A percentile compares a stretch with the other conserved stretches of the same genome.
Conservation (phyloP, 2,329 filamentous ascomycete species). For the Talaromyces funiculosus region DNA sequence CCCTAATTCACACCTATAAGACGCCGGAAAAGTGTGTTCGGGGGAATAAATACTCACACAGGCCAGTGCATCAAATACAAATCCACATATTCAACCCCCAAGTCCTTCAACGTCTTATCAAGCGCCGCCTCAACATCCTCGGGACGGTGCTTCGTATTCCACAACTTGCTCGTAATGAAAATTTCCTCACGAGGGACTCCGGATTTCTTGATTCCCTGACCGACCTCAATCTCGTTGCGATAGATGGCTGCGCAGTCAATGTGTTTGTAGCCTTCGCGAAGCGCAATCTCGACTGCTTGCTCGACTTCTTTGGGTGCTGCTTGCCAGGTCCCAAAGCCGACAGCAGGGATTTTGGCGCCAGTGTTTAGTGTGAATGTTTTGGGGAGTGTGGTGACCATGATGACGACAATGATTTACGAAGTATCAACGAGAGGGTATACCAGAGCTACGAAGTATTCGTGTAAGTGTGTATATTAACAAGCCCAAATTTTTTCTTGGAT, state of each 20-base stretch:
- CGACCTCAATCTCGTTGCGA: constrained; percentile 70
- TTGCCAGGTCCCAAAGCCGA: constrained; percentile 53
- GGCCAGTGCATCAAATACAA: constrained; percentile 82
- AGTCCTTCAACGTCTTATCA: constrained; percentile 64
- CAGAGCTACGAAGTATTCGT: background rate
- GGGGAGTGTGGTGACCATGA: background rate
- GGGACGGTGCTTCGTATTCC: constrained; percentile 70
- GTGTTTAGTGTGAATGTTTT: constrained; percentile 41
- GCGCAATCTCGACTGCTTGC: constrained; percentile 42
- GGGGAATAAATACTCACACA: constrained; percentile 30
- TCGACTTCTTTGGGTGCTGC: constrained; percentile 45
- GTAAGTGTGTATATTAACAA: background rate
- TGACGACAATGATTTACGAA: background rate
- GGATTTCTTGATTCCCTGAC: constrained; percentile 64
- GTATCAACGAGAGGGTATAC: background rate
- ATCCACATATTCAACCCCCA: constrained; percentile 77
- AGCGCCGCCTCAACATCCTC: constrained; percentile 57
- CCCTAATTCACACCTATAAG: background rate
- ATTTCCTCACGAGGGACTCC: constrained; percentile 69
- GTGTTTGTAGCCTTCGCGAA: constrained; percentile 49
- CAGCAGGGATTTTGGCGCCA: constrained; percentile 41
- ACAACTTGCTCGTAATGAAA: constrained; percentile 81
- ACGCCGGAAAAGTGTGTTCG: background rate
- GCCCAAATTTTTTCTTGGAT: background rate
- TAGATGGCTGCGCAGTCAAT: constrained; percentile 44